Evolutionary conservation across 148 eudicot species (phyloP), one percentile per base, ranked within the genome.

Genomic region (Silene uniflora): DNA sequence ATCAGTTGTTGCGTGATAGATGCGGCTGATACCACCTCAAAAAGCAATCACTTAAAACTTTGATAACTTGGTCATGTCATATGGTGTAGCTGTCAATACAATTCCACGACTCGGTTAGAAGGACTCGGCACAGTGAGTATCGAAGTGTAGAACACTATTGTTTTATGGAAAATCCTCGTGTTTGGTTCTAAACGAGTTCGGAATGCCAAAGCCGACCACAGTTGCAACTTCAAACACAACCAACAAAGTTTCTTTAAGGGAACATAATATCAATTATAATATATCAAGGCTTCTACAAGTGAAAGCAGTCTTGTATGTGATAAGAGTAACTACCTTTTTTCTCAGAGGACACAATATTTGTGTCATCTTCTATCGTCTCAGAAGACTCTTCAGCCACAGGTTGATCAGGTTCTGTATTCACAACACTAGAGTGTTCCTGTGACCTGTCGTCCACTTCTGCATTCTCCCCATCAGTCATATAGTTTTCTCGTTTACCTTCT

Each of bases 301-400:
- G 71, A 25, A 24, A 69, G 24, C 67, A 61, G 7, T 49, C 58
- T 35, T 3, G 24, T 24, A 55, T 6, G 39, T 44, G 29, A 54
- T 17, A 27, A 32, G 18, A 59, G 22, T 61, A 52, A 32, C 47
- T 83, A 87, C 90, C 90, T 79, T 73, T 79, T 3, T 73, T 79
- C 69, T 73, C 59, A 47, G 77, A 79, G 46, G 71, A 67, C 56
- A 10, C 56, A n/a, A 46, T 18, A 60, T 62, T 75, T 6, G 21
- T 72, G 73, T 56, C 66, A 71, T 82, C 82, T 59, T 84, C 78
- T 3, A 62, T 73, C 63, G 59, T 71, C 69, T 58, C 80, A n/a
- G 58, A 65, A 60, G 83, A 79, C 56, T 73, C 69, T 23, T 68
- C 74, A 25, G 59, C 69, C 29, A 52, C 67, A 54, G 80, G 44